Conservation (phyloP, 2,329 filamentous ascomycete genomes). For the Aspergillus sp. region DNA sequence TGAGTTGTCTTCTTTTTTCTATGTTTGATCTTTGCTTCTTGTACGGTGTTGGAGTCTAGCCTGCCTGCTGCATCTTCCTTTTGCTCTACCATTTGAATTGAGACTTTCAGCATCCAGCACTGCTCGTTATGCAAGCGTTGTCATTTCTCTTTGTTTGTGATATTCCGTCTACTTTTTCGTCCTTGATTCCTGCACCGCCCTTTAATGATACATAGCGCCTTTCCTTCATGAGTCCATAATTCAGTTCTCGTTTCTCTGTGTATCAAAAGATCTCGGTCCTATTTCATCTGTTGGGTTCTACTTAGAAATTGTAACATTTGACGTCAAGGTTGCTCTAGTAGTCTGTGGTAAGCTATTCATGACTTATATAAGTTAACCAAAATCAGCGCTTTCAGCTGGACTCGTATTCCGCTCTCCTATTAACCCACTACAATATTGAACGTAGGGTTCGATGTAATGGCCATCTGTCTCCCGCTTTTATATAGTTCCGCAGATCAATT, state of each 20-base stretch:
- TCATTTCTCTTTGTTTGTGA: slow-evolving; percentile 4
- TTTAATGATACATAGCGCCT: slow-evolving; percentile 30
- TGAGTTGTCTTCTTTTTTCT: neutral
- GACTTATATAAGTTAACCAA: no score
- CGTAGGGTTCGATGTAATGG: no score
- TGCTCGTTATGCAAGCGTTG: slow-evolving; percentile 10
- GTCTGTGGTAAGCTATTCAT: neutral
- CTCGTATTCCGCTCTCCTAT: no score
- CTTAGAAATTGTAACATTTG: neutral
- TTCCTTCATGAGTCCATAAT: slow-evolving; percentile 23
- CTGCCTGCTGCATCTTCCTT: slow-evolving; percentile 10
- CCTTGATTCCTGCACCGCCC: slow-evolving; percentile 11
- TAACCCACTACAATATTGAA: no score
- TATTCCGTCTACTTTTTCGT: neutral
- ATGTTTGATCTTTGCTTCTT: slow-evolving; percentile 11
- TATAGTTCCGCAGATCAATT: no score
- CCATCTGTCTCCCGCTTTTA: no score
- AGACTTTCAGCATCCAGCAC: slow-evolving; percentile 9
- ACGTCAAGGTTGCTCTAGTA: neutral
- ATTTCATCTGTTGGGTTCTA: neutral
- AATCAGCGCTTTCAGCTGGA: no score
- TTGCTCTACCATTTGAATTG: slow-evolving; percentile 6
- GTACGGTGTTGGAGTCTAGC: slow-evolving; percentile 17
- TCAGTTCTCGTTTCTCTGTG: slow-evolving; percentile 14
- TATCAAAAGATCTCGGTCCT: slow-evolving; percentile 6